Conservation (phyloP, 2,329 filamentous ascomycete species). For the Botrytis byssoidea region DNA sequence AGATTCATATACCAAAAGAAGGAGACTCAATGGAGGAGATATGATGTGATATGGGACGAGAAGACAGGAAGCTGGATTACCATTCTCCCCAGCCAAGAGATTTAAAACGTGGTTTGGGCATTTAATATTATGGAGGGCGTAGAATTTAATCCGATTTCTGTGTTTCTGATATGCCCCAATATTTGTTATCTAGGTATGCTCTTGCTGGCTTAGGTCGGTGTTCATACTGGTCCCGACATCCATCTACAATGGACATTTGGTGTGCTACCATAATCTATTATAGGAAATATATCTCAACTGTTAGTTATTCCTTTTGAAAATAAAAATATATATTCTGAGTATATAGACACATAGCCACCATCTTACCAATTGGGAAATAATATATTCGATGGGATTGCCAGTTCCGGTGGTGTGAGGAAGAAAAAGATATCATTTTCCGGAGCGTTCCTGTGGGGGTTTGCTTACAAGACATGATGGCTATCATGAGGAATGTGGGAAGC, state of each 20-base stretch:
- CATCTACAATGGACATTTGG: background rate
- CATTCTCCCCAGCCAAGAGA: background rate
- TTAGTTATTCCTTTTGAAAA: background rate
- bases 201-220: background rate
- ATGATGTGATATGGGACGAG: background rate
- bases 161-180: background rate
- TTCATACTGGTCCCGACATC: background rate
- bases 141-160: background rate
- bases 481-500: background rate
- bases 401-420: background rate
- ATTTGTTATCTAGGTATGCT: background rate
- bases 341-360: background rate
- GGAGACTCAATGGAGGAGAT: background rate
- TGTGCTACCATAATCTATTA: background rate
- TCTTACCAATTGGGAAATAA: background rate
- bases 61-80: background rate
- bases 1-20: background rate
- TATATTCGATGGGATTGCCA: background rate
- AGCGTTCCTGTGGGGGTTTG: background rate
- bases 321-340: background rate
- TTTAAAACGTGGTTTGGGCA: background rate
- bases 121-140: background rate
- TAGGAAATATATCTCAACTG: background rate
- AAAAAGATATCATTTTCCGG: background rate
- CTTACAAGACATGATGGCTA: constrained; percentile 11